Base-by-base conservation (phyloP, 305 asterid genomes). In the Fraxinus sp. region DNA sequence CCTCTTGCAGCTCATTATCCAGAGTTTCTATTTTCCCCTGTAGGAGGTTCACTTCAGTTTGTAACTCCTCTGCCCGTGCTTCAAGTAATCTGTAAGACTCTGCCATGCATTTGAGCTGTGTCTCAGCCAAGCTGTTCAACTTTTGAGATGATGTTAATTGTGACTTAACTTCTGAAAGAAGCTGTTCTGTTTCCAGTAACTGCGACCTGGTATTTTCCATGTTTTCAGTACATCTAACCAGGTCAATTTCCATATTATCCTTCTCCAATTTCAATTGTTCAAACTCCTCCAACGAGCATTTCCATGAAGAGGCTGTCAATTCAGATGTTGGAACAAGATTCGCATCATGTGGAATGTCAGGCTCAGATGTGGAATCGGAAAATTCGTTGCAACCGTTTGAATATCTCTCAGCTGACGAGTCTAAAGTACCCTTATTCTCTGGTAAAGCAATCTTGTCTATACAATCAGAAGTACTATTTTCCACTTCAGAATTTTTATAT, bases 71-170 rank as follows among this genome's bases (percentile, higher is more conserved):
- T 24, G 96, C 90, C 22, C 97, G 94, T 35, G 89, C 79, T 88
- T 96, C 99, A 81, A 96, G 99, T 20, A 91, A 85, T 49, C 88
- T 94, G 88, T 96, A 96, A 3, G 99, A 96, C 85, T 93, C 98
- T 5, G 97, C 97, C 99, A 96, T 96, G 89, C 99, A 96, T 85
- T 93, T 96, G 82, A 96, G 97, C 90, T 96, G 99, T 72, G 97
- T 96, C 88, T 94, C 99, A 39, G 98, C 91, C 89, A 96, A 91
- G 88, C 97, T 88, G 86, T 93, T 93, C 82, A 91, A 88, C 87
- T 89, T 94, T 84, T 90, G 94, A 80, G 97, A 92, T 71, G 94
- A 91, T 71, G 90, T 79, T 83, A 96, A 86, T 83, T 93, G 95
- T 57, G 95, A 90, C 90, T 88, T 93, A 33, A 89, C 91, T 86